Evolutionary conservation across 192 early-diverging fungal genomes (phyloP).

Genomic region (Chytriomyces sp.): DNA sequence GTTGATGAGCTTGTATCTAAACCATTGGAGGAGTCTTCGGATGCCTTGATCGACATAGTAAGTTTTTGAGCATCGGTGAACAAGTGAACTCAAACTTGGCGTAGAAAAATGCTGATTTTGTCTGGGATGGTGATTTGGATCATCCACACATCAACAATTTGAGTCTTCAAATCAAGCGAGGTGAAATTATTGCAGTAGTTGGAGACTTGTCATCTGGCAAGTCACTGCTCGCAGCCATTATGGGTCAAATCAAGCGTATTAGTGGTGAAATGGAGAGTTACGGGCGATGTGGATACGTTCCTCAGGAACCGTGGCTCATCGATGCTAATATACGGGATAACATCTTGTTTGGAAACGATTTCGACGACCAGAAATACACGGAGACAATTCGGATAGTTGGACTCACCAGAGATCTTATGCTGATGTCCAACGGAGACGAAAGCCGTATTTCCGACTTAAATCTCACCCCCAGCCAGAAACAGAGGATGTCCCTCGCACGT

Average conservation of each 20-base stretch:
- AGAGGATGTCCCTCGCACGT: constrained; percentile 46
- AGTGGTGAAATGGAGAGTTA: constrained; percentile 45
- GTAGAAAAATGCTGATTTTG: constrained; percentile 44
- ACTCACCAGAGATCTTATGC: constrained; percentile 64
- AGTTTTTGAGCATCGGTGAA: too few species aligned
- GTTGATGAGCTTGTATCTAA: constrained; percentile 40
- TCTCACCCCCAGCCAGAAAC: constrained; percentile 44
- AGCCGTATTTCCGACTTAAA: constrained; percentile 41
- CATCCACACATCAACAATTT: constrained; percentile 53
- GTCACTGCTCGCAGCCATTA: constrained; percentile 70
- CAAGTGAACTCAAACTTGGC: neutral
- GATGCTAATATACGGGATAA: constrained; percentile 76
- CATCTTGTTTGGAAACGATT: constrained; percentile 74
- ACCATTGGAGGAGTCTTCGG: constrained; percentile 8
- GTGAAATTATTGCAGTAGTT: constrained; percentile 65
- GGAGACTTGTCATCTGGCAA: constrained; percentile 72
- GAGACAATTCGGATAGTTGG: constrained; percentile 70
- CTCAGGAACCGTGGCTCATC: constrained; percentile 73
- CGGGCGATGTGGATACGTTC: constrained; percentile 59
- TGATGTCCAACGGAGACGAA: constrained; percentile 44
- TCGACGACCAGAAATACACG: constrained; percentile 60
- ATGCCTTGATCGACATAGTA: constrained; percentile 49
- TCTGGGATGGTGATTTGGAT: constrained; percentile 55
- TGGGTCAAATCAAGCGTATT: constrained; percentile 65
- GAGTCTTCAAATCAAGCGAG: constrained; percentile 52